Conservation (phyloP, 2,329 filamentous ascomycete species). For the Monosporascus sp. region DNA sequence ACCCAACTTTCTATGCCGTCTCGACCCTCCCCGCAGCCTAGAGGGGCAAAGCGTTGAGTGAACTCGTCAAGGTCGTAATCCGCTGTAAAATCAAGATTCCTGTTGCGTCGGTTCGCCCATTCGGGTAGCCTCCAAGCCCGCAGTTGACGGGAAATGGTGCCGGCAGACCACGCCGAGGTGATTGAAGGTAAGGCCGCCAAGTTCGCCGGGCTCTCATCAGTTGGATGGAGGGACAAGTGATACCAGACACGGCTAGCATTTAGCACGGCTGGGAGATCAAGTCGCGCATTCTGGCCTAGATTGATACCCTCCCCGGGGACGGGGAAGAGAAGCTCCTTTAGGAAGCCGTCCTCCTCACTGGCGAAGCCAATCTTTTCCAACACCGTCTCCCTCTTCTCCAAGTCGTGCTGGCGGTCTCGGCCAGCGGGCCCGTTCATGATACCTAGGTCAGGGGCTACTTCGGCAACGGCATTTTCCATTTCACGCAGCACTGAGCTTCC, state of each 20-base stretch:
- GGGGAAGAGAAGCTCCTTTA: constrained; percentile 78
- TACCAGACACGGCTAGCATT: constrained; percentile 91
- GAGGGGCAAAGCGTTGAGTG: constrained; percentile 68
- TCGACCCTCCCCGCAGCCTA: constrained; percentile 84
- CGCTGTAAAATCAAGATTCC: constrained; percentile 88
- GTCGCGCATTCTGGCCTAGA: constrained; percentile 69
- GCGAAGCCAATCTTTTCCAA: constrained; percentile 84
- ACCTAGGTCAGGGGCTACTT: constrained; percentile 73
- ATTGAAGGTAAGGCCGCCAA: constrained; percentile 67
- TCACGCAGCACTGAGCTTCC: constrained; percentile 82
- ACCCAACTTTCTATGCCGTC: constrained; percentile 95
- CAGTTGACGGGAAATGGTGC: constrained; percentile 85
- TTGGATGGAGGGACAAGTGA: constrained; percentile 86
- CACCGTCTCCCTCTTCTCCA: constrained; percentile 76
- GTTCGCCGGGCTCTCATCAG: constrained; percentile 73
- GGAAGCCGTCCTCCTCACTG: constrained; percentile 74
- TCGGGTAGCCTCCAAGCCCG: constrained; percentile 91
- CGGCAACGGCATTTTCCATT: constrained; percentile 75
- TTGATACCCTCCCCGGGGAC: constrained; percentile 71
- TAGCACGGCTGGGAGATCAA: constrained; percentile 70
- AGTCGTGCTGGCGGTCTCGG: constrained; percentile 68
- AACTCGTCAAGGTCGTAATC: constrained; percentile 97
- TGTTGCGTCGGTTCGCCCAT: constrained; percentile 92
- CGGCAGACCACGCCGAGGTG: constrained; percentile 88
- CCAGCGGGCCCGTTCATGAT: constrained; percentile 62